phyloP scores from a whole-genome alignment of 495 filamentous ascomycete genomes.

The Cryomyces antarcticus region DNA sequence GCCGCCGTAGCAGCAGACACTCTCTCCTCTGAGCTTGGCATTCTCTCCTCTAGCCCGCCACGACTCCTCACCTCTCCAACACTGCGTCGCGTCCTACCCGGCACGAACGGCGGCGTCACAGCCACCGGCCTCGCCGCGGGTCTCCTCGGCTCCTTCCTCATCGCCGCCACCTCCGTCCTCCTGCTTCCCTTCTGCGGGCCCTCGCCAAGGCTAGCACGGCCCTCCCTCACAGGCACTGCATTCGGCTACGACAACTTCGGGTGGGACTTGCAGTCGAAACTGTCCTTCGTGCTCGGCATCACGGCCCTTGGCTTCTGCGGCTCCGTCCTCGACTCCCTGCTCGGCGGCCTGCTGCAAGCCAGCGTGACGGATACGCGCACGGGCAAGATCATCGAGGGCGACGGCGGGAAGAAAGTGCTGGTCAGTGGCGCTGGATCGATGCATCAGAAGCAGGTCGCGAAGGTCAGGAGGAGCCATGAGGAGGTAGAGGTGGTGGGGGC shows the following conservation, averaged over 20 bases:
- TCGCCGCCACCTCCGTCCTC: slow-evolving; percentile 42
- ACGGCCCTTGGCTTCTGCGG: slow-evolving; percentile 55
- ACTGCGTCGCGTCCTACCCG: slow-evolving; percentile 57
- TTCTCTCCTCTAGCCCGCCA: slow-evolving; percentile 54
- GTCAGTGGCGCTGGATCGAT: slow-evolving; percentile 7
- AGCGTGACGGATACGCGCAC: slow-evolving; percentile 67
- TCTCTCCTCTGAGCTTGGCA: slow-evolving; percentile 87
- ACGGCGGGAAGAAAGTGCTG: slow-evolving; percentile 55
- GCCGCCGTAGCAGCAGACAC: slow-evolving; percentile 84
- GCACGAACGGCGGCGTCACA: slow-evolving; percentile 87
- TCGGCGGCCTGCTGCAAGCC: slow-evolving; percentile 70
- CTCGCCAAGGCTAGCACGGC: slow-evolving; percentile 14
- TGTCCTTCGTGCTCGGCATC: slow-evolving; percentile 36
- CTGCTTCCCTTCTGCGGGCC: slow-evolving; percentile 52
- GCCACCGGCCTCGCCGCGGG: slow-evolving; percentile 51
- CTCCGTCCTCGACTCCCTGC: slow-evolving; percentile 64
- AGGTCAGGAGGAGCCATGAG: slow-evolving; percentile 4
- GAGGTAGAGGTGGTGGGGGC: slow-evolving; percentile 14
- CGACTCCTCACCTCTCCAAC: slow-evolving; percentile 64
- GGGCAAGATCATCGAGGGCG: slow-evolving; percentile 78
- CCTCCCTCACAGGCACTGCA: slow-evolving; percentile 1
- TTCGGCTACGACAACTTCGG: slow-evolving; percentile 2
- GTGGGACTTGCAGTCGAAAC: slow-evolving; percentile 28
- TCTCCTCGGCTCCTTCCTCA: slow-evolving; percentile 47
- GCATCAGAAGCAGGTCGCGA: slow-evolving; percentile 5